A percentile compares a stretch with the other conserved stretches of the same genome.
Conservation (phyloP, 257 asterid species). For the Solanum chiquidenum region DNA sequence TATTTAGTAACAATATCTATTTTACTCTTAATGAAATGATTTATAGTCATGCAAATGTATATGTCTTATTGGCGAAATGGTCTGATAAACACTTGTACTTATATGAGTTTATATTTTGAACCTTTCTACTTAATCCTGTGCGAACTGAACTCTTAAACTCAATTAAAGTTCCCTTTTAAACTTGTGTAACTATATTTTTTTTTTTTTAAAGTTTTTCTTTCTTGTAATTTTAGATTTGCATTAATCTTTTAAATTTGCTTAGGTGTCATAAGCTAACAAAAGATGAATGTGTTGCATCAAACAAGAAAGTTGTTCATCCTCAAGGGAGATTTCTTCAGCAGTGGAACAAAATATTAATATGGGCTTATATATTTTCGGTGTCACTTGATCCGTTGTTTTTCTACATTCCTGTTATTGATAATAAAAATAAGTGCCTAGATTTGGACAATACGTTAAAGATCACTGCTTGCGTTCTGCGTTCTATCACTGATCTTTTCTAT, state of each 20-base stretch:
- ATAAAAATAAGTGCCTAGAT: slow-evolving; percentile 23
- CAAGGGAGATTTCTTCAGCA: slow-evolving; percentile 32
- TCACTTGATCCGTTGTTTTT: slow-evolving; percentile 55
- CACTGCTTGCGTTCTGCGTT: slow-evolving; percentile 41
- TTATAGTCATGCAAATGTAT: too few species aligned
- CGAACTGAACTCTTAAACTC: not conserved
- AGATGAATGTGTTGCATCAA: not conserved
- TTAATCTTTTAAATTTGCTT: too few species aligned
- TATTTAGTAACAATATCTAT: too few species aligned
- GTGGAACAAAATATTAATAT: slow-evolving; percentile 42
- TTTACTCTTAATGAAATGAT: too few species aligned
- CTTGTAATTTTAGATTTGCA: too few species aligned
- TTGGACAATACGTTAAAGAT: slow-evolving; percentile 28
- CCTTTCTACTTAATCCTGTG: too few species aligned
- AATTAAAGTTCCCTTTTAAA: not conserved
- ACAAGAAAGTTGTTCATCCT: slow-evolving; percentile 29
- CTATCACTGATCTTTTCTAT: slow-evolving; percentile 41
- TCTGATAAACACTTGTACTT: too few species aligned
- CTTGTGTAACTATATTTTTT: not conserved
- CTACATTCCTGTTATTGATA: slow-evolving; percentile 44
- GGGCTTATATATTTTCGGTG: slow-evolving; percentile 29
- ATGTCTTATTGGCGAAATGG: too few species aligned
- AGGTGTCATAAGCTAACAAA: too few species aligned
- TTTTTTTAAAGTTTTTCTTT: not conserved
- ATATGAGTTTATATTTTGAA: too few species aligned